Evolutionary conservation across 257 asterid genomes (phyloP), one percentile per base, ranked within the genome.

Genomic region (Jasminum sambac): DNA sequence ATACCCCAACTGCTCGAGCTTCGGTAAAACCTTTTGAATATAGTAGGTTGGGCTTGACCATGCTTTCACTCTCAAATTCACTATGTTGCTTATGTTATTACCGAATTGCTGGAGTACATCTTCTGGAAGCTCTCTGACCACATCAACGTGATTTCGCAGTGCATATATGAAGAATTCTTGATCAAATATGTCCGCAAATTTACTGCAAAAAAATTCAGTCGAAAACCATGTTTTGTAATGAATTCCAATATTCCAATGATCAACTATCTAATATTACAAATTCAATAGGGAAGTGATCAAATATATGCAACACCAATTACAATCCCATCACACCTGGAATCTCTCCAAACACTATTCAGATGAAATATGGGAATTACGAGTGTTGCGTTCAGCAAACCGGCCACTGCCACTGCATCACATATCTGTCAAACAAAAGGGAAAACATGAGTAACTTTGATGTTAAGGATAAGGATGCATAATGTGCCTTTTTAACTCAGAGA

Each of bases 331-430:
- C 80, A 94, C 99, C 99, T 94, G 71, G 98, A 91, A 83, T 95
- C 99, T 74, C 84, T 84, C 99, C 99, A 95, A 70, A 95, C 99
- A 58, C 99, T 95, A 72, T 91, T 95, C 66, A 95, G 80, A 83
- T 95, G 99, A 82, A 95, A 95, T 70, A 95, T 95, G 63, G 99
- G 99, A 77, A 95, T 88, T 72, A 95, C 94, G 72, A 95, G 99
- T 61, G 99, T 91, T 59, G 99, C 98, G 82, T 95, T 91, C 80
- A 95, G 91, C 85, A 95, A 78, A 66, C 99, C 96, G 0, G 99
- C 99, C 66, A 95, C 98, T 9, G 99, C 98, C 62, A 89, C 99
- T 46, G 96, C 99, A 83, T 95, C 99, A 88, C 98, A 91, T 83
- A 95, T 95, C 99, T 94, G 89, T 70, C 41, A 74, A 43, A 63